These are phyloP conservation scores for Vanderwaltozyma polyspora DNA, from an alignment of 805 yeast species.

Conservation along the genomic window DNA sequence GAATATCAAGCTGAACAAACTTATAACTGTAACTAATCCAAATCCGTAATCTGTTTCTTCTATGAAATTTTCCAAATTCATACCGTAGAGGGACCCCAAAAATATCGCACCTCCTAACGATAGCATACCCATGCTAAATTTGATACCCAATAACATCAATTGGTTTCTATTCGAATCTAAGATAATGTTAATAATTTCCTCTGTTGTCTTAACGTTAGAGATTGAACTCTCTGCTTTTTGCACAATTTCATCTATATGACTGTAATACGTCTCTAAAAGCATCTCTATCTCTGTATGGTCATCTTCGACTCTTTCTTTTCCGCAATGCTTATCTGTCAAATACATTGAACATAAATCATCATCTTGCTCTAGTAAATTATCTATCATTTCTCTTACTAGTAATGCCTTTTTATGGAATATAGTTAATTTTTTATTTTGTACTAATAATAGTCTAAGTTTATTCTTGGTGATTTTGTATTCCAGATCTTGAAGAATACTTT, in stretches of 20 bases:
- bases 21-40: conserved; percentile 31
- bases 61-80: conserved; percentile 87
- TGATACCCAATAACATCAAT: conserved; percentile 74
- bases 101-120: conserved; percentile 75
- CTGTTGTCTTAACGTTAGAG: conserved; percentile 83
- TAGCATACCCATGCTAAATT: conserved; percentile 72
- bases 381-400: conserved; percentile 71
- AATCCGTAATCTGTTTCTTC: conserved; percentile 76
- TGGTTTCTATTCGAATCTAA: conserved; percentile 91
- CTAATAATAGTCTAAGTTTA: conserved; percentile 62
- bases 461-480: conserved; percentile 76
- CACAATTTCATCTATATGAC: conserved; percentile 86
- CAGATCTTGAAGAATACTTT: conserved; percentile 60
- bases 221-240: conserved; percentile 72
- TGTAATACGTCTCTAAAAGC: conserved; percentile 80
- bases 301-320: conserved; percentile 39
- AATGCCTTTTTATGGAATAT: conserved; percentile 78
- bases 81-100: conserved; percentile 82
- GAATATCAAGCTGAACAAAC: conserved; percentile 33
- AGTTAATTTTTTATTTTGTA: conserved; percentile 74
- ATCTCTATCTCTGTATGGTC: conserved; percentile 86
- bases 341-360: conserved; percentile 77
- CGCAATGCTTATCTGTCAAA: conserved; percentile 46
- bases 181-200: conserved; percentile 87
- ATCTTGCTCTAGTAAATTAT: conserved; percentile 78